Percentiles rank a stretch among this genome's conserved stretches.
Conservation (phyloP, 2,329 filamentous ascomycete genomes). For the Cadophora luteo-olivacea region DNA sequence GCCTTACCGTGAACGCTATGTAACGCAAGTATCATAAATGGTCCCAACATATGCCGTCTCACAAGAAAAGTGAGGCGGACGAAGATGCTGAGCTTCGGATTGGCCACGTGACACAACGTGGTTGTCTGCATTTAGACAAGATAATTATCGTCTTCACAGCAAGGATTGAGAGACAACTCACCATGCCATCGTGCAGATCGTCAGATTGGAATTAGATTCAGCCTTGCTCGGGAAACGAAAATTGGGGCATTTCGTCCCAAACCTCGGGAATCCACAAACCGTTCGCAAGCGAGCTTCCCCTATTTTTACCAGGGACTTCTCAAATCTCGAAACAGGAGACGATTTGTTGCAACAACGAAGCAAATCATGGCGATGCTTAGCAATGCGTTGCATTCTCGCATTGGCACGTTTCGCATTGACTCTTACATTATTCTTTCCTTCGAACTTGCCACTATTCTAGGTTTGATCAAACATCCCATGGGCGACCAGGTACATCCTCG, state of each 20-base stretch:
- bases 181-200: neutral
- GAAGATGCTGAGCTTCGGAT: slow-evolving; percentile 7
- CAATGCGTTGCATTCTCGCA: neutral
- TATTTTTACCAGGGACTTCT: neutral
- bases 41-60: slow-evolving; percentile 4
- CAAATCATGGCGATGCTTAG: neutral
- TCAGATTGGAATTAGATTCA: neutral
- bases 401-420: neutral
- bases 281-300: slow-evolving; percentile 4
- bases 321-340: slow-evolving; percentile 3
- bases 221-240: slow-evolving; percentile 13
- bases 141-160: neutral
- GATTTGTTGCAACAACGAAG: neutral
- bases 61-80: slow-evolving; percentile 30
- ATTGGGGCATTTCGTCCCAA: slow-evolving; percentile 1
- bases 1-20: slow-evolving; percentile 21
- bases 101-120: slow-evolving; percentile 17
- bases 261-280: neutral
- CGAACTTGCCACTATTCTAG: neutral
- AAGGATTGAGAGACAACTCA: slow-evolving; percentile 11
- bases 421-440: neutral
- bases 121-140: slow-evolving; percentile 9
- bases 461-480: neutral
- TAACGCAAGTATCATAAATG: slow-evolving; percentile 10
- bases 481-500: slow-evolving; percentile 5